phyloP scores from a whole-genome alignment of 2,329 filamentous ascomycete species.

The Alternaria arborescens region DNA sequence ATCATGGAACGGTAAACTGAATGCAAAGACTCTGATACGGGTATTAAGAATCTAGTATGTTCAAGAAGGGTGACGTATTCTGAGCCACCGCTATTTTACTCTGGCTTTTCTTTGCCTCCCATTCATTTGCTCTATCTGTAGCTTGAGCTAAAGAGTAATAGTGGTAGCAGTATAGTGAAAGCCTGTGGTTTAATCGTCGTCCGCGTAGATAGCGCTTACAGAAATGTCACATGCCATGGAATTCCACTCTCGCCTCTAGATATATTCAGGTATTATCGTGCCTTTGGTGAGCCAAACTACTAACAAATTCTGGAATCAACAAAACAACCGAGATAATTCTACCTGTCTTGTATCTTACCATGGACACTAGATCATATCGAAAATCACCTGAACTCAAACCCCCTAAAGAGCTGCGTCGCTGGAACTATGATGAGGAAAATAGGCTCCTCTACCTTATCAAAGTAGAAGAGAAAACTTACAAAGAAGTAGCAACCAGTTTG shows the following conservation, averaged over 20 bases:
- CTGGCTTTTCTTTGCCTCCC: not conserved
- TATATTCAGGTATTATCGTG: not conserved
- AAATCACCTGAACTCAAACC: not conserved
- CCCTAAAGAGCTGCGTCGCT: conserved; percentile 6
- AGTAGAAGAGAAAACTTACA: not conserved
- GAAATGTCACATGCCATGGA: not conserved
- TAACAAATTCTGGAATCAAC: not conserved
- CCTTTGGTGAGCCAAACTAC: not conserved
- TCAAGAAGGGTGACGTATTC: not conserved
- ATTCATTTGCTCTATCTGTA: not conserved
- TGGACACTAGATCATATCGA: not conserved
- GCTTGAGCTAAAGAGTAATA: not conserved
- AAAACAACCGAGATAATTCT: not conserved
- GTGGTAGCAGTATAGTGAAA: not conserved
- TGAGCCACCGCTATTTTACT: not conserved
- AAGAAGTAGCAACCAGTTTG: not conserved
- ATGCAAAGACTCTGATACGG: not conserved
- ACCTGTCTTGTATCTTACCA: not conserved
- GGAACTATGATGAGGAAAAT: conserved; percentile 14
- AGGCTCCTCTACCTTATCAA: conserved; percentile 8
- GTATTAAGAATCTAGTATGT: not conserved
- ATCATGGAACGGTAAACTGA: not conserved
- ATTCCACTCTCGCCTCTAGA: not conserved
- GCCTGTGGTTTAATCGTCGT: not conserved
- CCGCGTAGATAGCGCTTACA: not conserved